Conservation (phyloP, 2,329 filamentous ascomycete species). For the Didymosphaeria variabile region DNA sequence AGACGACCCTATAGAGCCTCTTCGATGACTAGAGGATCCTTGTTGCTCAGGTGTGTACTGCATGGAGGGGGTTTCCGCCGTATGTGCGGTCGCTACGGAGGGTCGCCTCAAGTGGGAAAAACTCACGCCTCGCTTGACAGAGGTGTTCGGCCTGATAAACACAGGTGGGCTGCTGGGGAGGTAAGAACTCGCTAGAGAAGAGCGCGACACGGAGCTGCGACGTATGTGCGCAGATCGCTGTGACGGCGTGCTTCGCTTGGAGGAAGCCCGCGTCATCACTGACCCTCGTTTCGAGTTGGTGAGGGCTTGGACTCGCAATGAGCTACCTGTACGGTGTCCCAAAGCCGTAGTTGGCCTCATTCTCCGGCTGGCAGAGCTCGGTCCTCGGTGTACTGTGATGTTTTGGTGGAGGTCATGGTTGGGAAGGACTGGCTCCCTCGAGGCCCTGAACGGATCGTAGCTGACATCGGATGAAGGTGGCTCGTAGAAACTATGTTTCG, state of each 20-base stretch:
- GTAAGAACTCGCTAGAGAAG: slow-evolving; percentile 57
- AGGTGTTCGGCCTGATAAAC: slow-evolving; percentile 59
- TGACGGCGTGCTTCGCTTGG: slow-evolving; percentile 43
- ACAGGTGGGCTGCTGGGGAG: slow-evolving; percentile 60
- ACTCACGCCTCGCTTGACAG: slow-evolving; percentile 68
- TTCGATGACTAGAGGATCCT: slow-evolving; percentile 36
- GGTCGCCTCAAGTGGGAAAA: slow-evolving; percentile 65
- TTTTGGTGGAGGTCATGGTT: slow-evolving; percentile 69
- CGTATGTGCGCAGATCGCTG: slow-evolving; percentile 33
- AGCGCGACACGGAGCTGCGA: slow-evolving; percentile 44
- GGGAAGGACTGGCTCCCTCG: slow-evolving; percentile 60
- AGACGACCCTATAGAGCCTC: slow-evolving; percentile 34
- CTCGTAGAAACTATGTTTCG: slow-evolving; percentile 60
- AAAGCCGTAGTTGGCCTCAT: slow-evolving; percentile 47
- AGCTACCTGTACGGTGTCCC: slow-evolving; percentile 53
- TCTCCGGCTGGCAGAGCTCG: slow-evolving; percentile 45
- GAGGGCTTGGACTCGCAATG: slow-evolving; percentile 54
- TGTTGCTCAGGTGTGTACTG: slow-evolving; percentile 45
- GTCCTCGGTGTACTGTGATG: slow-evolving; percentile 71
- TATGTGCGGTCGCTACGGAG: slow-evolving; percentile 53
- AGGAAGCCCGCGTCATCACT: slow-evolving; percentile 42
- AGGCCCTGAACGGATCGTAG: slow-evolving; percentile 86
- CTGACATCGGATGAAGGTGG: slow-evolving; percentile 65
- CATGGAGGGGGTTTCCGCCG: slow-evolving; percentile 32
- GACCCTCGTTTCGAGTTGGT: slow-evolving; percentile 45